Percentiles rank a stretch among this genome's conserved stretches.
These are phyloP conservation scores for Elasticomyces elasticus DNA, from an alignment of 495 filamentous ascomycete genomes.

Conservation along the genomic window DNA sequence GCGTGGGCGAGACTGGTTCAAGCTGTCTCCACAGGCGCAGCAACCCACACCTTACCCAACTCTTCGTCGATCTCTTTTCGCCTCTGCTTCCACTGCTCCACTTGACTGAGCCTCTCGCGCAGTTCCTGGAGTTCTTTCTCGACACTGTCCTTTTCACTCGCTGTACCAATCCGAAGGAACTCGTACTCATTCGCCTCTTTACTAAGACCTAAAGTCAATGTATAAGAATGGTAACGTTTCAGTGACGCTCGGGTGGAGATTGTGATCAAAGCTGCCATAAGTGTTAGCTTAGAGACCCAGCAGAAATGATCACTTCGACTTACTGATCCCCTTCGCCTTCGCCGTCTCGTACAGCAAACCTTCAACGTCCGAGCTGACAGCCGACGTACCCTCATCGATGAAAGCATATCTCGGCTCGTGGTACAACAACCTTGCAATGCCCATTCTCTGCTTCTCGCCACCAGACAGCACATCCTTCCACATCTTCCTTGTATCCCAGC, in stretches of 20 bases:
- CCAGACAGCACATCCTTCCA: conserved; percentile 97
- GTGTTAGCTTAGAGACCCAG: neutral
- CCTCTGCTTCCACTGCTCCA: conserved; percentile 72
- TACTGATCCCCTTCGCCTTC: conserved; percentile 85
- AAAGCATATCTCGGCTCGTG: conserved; percentile 92
- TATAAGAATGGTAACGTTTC: conserved; percentile 90
- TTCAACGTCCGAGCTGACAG: conserved; percentile 89
- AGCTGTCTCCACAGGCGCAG: neutral
- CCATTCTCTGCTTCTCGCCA: conserved; percentile 96
- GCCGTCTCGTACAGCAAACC: conserved; percentile 84
- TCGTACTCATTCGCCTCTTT: conserved; percentile 61
- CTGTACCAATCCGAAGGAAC: conserved; percentile 84
- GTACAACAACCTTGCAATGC: conserved; percentile 80
- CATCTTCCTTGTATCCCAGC: conserved; percentile 92
- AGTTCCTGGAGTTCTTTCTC: conserved; percentile 82
- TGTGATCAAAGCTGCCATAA: conserved; percentile 62
- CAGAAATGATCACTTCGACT: conserved; percentile 35
- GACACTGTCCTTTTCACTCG: conserved; percentile 79
- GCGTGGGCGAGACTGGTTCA: no score
- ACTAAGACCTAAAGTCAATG: conserved; percentile 69
- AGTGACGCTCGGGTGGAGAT: conserved; percentile 86
- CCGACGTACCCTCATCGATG: conserved; percentile 89
- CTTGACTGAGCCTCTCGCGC: conserved; percentile 63
- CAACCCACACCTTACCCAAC: conserved; percentile 43
- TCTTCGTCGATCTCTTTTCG: conserved; percentile 66